These are phyloP conservation scores for Jamesozyma gamospora DNA, from an alignment of 805 yeast genomes.

Conservation along the genomic window DNA sequence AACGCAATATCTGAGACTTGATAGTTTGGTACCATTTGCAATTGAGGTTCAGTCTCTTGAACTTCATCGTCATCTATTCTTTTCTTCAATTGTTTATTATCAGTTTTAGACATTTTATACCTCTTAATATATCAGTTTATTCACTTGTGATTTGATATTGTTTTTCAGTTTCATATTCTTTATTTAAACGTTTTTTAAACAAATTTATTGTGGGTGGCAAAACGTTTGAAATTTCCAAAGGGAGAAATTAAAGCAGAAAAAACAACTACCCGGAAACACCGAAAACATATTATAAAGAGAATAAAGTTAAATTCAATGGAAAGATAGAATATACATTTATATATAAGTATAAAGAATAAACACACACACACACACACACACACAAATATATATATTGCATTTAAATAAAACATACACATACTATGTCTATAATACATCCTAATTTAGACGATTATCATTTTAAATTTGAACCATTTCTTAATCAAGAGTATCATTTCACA, in stretches of 20 bases:
- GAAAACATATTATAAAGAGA: too few relatives aligned
- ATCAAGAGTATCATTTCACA: slow-evolving; percentile 72
- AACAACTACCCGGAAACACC: too few relatives aligned
- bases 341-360: too few relatives aligned
- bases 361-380: too few relatives aligned
- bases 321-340: too few relatives aligned
- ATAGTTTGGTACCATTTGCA: slow-evolving; percentile 63
- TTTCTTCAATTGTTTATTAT: slow-evolving; percentile 1
- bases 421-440: slow-evolving; percentile 33
- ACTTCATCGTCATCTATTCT: slow-evolving; percentile 16
- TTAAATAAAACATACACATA: background rate
- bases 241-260: too few relatives aligned
- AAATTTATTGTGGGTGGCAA: background rate
- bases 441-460: slow-evolving; percentile 35
- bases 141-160: background rate
- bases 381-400: too few relatives aligned
- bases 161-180: too few relatives aligned
- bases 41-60: slow-evolving; percentile 19
- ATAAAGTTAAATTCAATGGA: too few relatives aligned
- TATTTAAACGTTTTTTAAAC: too few relatives aligned
- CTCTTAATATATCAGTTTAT: too few relatives aligned
- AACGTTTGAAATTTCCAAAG: background rate
- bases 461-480: slow-evolving; percentile 74
- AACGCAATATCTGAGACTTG: slow-evolving; percentile 73
- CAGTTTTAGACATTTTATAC: background rate